Evolutionary conservation across 2,329 filamentous ascomycete genomes (phyloP), one percentile per base, ranked within the genome.

Genomic region (Bipolaris cookei): DNA sequence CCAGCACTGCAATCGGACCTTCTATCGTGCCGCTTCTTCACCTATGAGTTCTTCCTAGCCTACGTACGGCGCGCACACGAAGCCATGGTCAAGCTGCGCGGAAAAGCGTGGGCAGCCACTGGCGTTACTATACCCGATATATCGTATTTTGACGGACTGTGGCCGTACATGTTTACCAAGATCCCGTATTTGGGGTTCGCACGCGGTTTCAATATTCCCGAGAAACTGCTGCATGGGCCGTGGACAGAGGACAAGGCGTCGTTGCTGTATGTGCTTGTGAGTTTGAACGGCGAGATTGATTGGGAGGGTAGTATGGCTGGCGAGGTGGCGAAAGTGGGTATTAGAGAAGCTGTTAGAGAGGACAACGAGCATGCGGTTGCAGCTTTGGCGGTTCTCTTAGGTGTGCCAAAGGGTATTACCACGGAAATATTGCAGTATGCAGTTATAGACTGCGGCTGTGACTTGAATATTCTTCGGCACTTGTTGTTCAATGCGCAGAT

Each of bases 401-500:
- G 72, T 21, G 62, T 74, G 13, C 61, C 61, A 6, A 69, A 69
- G 47, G 61, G 62, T 8, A 67, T 76, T 16, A 69, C 66, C 23
- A 75, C 70, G 4, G 67, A 68, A 0, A 47, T 66, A 38, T 32
- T 76, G 30, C 63, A 68, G 11, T 67, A 68, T 58, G 72, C 74
- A 7, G 69, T 74, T 6, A 54, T 71, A 10, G 59, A 72, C 3
- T 72, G 66, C 48, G 67, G 65, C 14, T 74, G 72, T 59, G 47
- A 70, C 8, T 39, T 70, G 48, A 69, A 67, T 38, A 66, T 71
- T 16, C 18, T 76, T 4, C 62, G 72, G 4, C 73, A 75, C 37
- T 52, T 76, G 3, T 60, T 76, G 1, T 76, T 71, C 66, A 76
- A 75, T 23, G 71, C 71, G 6, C 72, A 75, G 48, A 72, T 75